Evolutionary conservation across 2,329 filamentous ascomycete species (phyloP), one percentile per base, ranked within the genome.

Genomic region (Aureobasidium mangrovei): DNA sequence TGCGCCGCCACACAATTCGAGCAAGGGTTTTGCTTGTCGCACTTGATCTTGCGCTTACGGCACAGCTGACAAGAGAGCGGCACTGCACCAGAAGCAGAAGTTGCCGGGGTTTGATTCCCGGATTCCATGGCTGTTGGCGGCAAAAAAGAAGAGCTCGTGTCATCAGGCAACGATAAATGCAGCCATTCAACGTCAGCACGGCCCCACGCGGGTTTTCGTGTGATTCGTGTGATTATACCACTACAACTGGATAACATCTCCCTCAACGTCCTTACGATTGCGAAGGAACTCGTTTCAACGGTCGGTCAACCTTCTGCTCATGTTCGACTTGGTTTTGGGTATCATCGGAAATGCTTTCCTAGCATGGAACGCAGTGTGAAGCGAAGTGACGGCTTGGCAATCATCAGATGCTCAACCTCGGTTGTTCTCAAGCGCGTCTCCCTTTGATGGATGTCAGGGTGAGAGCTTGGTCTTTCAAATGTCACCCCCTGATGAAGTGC

Each of bases 11-110:
- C 41, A 24, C 54, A 55, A 7, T 47, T 47, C 6, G 54, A 55
- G 38, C 46, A 53, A 18, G 56, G 56, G 3, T 42, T 33, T 12
- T 44, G 40, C 27, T 57, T 54, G 24, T 57, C 56, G 31, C 56
- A 57, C 28, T 55, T 55, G 35, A 57, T 54, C 27, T 54, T 54
- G 31, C 53, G 46, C 31, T 35, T 38, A 26, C 46, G 41, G 32
- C 56, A 57, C 33, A 52, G 26, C n/a, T 45, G 33, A 35, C 53
- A 54, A n/a, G 53, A 54, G 18, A 54, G 29, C 4, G 43, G 53
- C 42, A 46, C 53, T 8, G 43, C 43, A 8, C 27, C 53, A n/a
- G 12, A n/a, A 10, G 38, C 33, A 10, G 49, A 18, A 44, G 46
- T 18, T 24, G 27, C 39, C 36, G 41, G 7, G 27, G n/a, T 7